Percentiles rank a stretch among this genome's conserved stretches.
Conservation (phyloP, 768 basidiomycete genomes). For the Pisolithus marmoratus region DNA sequence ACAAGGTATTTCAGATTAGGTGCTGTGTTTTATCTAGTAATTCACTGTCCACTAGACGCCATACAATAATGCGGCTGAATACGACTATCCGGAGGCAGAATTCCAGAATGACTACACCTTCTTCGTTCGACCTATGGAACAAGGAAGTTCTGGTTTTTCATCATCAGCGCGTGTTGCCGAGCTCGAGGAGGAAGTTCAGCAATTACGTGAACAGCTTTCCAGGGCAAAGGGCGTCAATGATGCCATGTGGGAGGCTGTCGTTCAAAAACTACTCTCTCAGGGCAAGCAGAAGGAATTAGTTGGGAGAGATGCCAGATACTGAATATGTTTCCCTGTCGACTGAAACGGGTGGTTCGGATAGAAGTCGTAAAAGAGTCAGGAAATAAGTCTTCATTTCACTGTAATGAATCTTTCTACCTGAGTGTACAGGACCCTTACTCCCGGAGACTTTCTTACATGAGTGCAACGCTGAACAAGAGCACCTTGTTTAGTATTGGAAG, state of each 20-base stretch:
- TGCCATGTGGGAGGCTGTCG: constrained; percentile 85
- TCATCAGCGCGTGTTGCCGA: constrained; percentile 55
- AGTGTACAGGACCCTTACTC: too few species aligned
- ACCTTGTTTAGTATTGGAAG: too few species aligned
- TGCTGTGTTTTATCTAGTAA: neutral
- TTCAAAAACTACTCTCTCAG: constrained; percentile 53
- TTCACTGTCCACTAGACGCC: constrained; percentile 9
- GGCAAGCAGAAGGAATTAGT: constrained; percentile 21
- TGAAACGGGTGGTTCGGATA: neutral
- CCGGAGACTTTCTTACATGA: too few species aligned
- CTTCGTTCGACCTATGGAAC: constrained; percentile 47
- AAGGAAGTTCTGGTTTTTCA: constrained; percentile 27
- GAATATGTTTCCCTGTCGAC: neutral
- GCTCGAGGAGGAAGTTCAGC: constrained; percentile 67
- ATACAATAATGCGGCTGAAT: constrained; percentile 14
- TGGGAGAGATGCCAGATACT: neutral
- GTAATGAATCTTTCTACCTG: too few species aligned
- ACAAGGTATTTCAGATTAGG: constrained; percentile 29
- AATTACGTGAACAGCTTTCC: constrained; percentile 62
- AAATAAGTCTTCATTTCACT: neutral
- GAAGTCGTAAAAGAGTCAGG: constrained; percentile 1
- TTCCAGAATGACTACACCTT: constrained; percentile 60
- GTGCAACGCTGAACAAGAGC: too few species aligned
- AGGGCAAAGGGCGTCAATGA: constrained; percentile 92
- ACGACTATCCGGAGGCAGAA: constrained; percentile 46